phyloP scores from a whole-genome alignment of 805 yeast species.

The Lipomyces sp. region DNA sequence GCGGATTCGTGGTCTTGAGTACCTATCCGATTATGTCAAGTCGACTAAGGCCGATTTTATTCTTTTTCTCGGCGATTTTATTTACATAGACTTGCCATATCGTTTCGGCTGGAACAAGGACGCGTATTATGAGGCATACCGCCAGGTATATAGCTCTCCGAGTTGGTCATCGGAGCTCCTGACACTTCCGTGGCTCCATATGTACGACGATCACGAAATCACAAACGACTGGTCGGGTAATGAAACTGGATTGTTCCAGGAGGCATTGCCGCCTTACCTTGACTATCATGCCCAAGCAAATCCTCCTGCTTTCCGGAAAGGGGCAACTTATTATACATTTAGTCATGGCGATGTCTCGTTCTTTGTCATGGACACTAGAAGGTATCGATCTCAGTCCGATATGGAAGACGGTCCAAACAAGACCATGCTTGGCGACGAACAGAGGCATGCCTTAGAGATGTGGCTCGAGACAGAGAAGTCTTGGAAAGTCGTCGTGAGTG shows the following conservation, averaged over 20 bases:
- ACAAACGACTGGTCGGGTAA: not conserved
- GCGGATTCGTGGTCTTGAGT: not conserved
- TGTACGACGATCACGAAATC: not conserved
- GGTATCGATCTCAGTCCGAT: not conserved
- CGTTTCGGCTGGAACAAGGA: not conserved
- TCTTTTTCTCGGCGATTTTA: not conserved
- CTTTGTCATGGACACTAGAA: not conserved
- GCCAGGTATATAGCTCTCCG: conserved; percentile 3
- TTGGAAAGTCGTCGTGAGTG: not conserved
- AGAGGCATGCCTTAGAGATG: not conserved
- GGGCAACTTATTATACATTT: not conserved
- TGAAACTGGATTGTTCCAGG: not conserved
- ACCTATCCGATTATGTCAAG: not conserved
- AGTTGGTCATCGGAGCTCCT: not conserved
- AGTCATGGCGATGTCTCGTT: not conserved
- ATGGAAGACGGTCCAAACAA: not conserved
- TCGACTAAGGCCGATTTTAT: not conserved
- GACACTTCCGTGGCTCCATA: not conserved
- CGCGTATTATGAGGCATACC: not conserved
- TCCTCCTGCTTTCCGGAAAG: not conserved
- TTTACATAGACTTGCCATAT: not conserved
- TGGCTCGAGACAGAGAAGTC: not conserved
- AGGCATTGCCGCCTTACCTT: not conserved
- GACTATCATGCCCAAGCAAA: not conserved
- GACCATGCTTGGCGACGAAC: not conserved